Conservation (phyloP, 108 stramenopile species). For the Epipyxis sp. region DNA sequence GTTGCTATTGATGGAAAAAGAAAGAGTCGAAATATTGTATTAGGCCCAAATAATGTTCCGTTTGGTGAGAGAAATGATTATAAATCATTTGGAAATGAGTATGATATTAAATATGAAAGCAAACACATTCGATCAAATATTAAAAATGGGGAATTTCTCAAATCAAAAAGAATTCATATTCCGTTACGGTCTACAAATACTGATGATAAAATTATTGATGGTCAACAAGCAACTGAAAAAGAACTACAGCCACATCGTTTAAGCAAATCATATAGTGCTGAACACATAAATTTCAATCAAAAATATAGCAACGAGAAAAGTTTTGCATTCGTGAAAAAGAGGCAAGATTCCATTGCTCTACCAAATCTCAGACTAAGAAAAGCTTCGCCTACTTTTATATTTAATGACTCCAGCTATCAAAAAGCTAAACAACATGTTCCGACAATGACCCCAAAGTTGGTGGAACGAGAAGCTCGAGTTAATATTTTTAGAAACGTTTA, state of each 20-base stretch:
- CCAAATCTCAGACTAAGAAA: not conserved
- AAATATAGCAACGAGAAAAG: not conserved
- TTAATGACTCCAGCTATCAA: conserved; percentile 20
- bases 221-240: not conserved
- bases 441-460: not conserved
- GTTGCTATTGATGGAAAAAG: not conserved
- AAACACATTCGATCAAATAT: conserved; percentile 6
- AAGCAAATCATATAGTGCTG: not conserved
- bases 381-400: not conserved
- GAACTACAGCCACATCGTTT: not conserved
- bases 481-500: not conserved
- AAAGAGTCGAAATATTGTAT: not conserved
- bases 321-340: not conserved
- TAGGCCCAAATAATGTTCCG: not conserved
- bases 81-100: not conserved
- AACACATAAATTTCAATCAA: not conserved
- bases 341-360: not conserved
- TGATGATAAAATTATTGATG: not conserved
- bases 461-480: not conserved
- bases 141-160: conserved; percentile 1
- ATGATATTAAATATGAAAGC: conserved; percentile 19
- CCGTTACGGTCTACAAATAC: not conserved
- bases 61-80: not conserved
- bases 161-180: conserved; percentile 17
- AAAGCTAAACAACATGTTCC: not conserved